phyloP scores from a whole-genome alignment of 345 rosid genomes.

The Pistacia vera region DNA sequence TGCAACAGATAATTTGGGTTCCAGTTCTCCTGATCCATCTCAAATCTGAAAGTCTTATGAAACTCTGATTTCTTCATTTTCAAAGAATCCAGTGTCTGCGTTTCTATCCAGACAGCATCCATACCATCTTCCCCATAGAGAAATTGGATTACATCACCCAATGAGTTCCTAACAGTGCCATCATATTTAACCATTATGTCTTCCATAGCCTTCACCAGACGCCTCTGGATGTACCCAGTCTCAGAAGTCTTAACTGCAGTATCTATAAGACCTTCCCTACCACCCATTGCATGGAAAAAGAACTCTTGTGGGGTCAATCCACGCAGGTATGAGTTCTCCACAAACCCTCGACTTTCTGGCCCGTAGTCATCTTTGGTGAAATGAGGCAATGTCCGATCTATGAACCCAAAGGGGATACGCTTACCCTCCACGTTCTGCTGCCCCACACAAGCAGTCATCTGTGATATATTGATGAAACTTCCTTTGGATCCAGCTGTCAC shows the following conservation, averaged over 20 bases:
- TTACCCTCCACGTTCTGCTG: slow-evolving; percentile 99
- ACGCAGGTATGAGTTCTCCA: slow-evolving; percentile 95
- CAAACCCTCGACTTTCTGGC: slow-evolving; percentile 99
- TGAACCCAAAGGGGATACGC: slow-evolving; percentile 92
- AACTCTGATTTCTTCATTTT: slow-evolving; percentile 87
- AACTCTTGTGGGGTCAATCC: slow-evolving; percentile 99
- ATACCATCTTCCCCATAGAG: slow-evolving; percentile 99
- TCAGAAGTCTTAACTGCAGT: slow-evolving; percentile 99
- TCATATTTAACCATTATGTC: slow-evolving; percentile 99
- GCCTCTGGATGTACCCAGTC: slow-evolving; percentile 98
- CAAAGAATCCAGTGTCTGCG: slow-evolving; percentile 89
- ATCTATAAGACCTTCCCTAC: slow-evolving; percentile 99
- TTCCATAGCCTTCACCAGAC: slow-evolving; percentile 98
- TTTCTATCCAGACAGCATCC: slow-evolving; percentile 98
- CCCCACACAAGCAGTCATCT: slow-evolving; percentile 99
- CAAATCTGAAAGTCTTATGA: slow-evolving; percentile 78
- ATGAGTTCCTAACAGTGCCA: slow-evolving; percentile 94
- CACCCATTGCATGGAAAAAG: slow-evolving; percentile 99
- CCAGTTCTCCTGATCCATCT: slow-evolving; percentile 83
- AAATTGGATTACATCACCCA: slow-evolving; percentile 98
- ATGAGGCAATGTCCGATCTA: slow-evolving; percentile 92
- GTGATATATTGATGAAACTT: slow-evolving; percentile 97
- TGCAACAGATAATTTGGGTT: slow-evolving; percentile 79
- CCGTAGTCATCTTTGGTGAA: slow-evolving; percentile 96
- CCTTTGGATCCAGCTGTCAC: slow-evolving; percentile 99